Percentiles rank a stretch among this genome's conserved stretches.
phyloP scores from a whole-genome alignment of 768 basidiomycete genomes.

The Pulveroboletus sp. region DNA sequence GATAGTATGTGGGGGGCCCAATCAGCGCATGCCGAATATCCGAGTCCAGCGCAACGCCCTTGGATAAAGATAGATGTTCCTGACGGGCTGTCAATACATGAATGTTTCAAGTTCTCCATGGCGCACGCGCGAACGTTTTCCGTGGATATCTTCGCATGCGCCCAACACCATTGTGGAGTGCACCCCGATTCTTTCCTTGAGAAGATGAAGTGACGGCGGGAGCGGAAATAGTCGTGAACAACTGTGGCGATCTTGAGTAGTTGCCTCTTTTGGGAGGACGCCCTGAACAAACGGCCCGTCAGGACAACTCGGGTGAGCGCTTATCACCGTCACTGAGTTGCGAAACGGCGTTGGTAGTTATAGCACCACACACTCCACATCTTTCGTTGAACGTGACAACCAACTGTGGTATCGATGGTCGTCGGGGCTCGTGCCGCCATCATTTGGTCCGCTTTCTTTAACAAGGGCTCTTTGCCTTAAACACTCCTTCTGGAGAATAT shows the following conservation, averaged over 20 bases:
- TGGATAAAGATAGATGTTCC: conserved; percentile 3
- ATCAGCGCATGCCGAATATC: conserved; percentile 7
- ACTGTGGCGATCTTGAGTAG: conserved; percentile 9
- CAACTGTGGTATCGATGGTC: background rate
- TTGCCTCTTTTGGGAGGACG: conserved; percentile 15
- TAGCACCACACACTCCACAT: conserved; percentile 6
- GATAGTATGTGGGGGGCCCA: conserved; percentile 10
- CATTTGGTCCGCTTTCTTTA: background rate
- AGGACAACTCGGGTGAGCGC: background rate
- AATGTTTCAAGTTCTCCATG: too few species aligned
- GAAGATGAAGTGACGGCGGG: background rate
- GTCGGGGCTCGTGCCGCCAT: too few species aligned
- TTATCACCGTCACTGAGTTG: background rate
- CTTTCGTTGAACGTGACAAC: background rate
- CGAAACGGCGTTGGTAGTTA: background rate
- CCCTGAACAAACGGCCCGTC: background rate
- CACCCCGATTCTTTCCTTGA: conserved; percentile 15
- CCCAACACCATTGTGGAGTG: conserved; percentile 7
- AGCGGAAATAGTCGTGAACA: conserved; percentile 18
- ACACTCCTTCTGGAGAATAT: background rate
- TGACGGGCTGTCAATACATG: background rate
- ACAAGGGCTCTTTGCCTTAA: background rate
- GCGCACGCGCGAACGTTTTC: too few species aligned
- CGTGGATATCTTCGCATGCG: conserved; percentile 23
- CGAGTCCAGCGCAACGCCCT: too few species aligned